Base-by-base conservation (phyloP, 2,329 filamentous ascomycete genomes). In the Fusarium chuoi region DNA sequence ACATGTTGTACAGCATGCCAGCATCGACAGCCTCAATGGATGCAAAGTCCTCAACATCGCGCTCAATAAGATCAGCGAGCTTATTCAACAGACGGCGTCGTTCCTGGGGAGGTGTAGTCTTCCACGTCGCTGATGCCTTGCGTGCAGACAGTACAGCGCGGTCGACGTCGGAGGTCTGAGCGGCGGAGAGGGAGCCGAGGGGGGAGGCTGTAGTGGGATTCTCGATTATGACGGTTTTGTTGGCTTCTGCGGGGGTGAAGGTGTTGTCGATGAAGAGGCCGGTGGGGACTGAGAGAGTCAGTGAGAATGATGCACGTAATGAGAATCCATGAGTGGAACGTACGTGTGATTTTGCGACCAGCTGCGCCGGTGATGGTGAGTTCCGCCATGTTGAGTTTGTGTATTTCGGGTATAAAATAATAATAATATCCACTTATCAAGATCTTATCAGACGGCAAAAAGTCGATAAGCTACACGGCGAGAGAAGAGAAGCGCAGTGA, bases 11-110 rank as follows among this genome's bases (percentile, higher is more conserved):
- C 68, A 91, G 88, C 86, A 94, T 94, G 81, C 92, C 94, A 78
- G 95, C 93, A 85, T 95, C 94, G 54, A 96, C 87, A 26, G 93
- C 90, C 85, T 97, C 94, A 62, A 96, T 90, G 5, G 93, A 88
- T 38, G 93, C 92, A 66, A 97, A 86, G 26, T 90, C 85, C 42
- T 95, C 91, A 18, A 85, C 73, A 82, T 96, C 91, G 85, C 92
- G 87, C 85, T 95, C 92, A 75, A 92, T 87, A 38, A 96, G 85
- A 38, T 95, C 89, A 77, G 93, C 93, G 26, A 97, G 90, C 80
- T 92, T 94, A 72, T 85, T 84, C 64, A 97, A 84, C 60, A 90
- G 90, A 90, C 70, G 89, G 87, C 70, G 88, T 73, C 84, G 85
- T 90, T 93, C 94, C 70, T 79, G 71, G 94, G 88, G 49, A 18